Evolutionary conservation across 2,329 filamentous ascomycete species (phyloP).

Genomic region (Helminthosporium solani): DNA sequence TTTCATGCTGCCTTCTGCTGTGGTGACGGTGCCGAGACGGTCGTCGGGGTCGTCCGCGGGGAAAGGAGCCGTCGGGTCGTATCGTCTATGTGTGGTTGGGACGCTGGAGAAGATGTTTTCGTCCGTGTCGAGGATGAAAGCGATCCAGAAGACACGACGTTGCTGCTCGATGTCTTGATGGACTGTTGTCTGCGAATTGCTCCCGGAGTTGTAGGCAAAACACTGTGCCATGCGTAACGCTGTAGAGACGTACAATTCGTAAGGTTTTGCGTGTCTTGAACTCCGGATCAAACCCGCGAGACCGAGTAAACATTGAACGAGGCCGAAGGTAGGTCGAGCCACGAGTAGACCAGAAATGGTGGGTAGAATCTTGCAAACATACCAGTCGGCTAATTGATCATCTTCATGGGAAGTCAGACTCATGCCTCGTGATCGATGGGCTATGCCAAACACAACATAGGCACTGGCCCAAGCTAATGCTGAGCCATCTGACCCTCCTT

Average conservation of each 20-base stretch:
- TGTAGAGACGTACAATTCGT: conserved; percentile 21
- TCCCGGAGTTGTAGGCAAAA: conserved; percentile 12
- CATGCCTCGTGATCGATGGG: conserved; percentile 26
- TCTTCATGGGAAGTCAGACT: conserved; percentile 21
- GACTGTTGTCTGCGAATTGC: background rate
- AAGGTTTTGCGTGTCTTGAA: conserved; percentile 14
- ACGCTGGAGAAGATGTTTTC: conserved; percentile 18
- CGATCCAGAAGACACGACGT: conserved; percentile 27
- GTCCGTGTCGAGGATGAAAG: conserved; percentile 21
- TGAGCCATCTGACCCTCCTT: conserved; percentile 20
- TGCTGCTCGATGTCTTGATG: conserved; percentile 19
- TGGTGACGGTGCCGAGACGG: conserved; percentile 17
- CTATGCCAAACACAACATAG: conserved; percentile 28
- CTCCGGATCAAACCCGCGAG: conserved; percentile 18
- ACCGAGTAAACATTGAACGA: conserved; percentile 27
- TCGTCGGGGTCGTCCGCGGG: conserved; percentile 17
- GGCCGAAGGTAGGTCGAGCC: conserved; percentile 16
- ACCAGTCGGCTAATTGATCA: conserved; percentile 23
- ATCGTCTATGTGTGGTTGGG: conserved; percentile 19
- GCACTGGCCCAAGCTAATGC: conserved; percentile 25
- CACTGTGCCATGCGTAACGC: conserved; percentile 24
- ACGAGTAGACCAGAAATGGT: conserved; percentile 17
- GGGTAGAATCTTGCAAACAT: conserved; percentile 17
- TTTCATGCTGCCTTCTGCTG: conserved; percentile 23
- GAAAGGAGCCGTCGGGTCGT: conserved; percentile 14